These are phyloP conservation scores for Leucoagaricus sp. DNA, from an alignment of 1,284 basidiomycete genomes.

Conservation along the genomic window DNA sequence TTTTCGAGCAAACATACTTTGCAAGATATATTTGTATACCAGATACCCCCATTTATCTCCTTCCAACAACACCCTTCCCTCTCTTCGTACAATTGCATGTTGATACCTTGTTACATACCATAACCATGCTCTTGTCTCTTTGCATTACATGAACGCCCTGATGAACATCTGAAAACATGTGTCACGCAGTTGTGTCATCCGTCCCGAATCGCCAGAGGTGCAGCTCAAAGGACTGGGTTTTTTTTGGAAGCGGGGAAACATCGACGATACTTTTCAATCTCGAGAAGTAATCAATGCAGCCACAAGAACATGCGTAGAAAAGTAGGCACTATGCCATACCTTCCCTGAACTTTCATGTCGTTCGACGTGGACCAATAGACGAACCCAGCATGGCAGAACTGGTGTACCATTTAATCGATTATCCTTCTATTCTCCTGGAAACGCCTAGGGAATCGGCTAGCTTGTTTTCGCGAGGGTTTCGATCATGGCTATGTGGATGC, in stretches of 20 bases:
- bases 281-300: neutral
- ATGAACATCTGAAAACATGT: too few relatives aligned
- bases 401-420: too few relatives aligned
- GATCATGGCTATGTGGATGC: too few relatives aligned
- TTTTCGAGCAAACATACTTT: neutral
- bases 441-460: too few relatives aligned
- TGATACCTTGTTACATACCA: conserved; percentile 11
- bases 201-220: too few relatives aligned
- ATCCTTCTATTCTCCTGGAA: too few relatives aligned
- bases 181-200: too few relatives aligned
- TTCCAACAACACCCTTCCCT: neutral
- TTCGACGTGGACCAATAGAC: conserved; percentile 8
- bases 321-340: neutral
- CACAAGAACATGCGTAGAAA: neutral
- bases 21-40: conserved; percentile 1
- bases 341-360: too few relatives aligned
- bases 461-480: too few relatives aligned
- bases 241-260: neutral
- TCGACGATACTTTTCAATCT: neutral
- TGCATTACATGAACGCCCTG: neutral
- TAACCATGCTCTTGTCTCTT: neutral
- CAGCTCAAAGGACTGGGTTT: too few relatives aligned
- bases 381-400: too few relatives aligned
- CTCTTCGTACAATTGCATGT: conserved; percentile 10
- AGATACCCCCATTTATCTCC: conserved; percentile 11